These are phyloP conservation scores for Yamadazyma conglobata DNA, from an alignment of 1,139 yeast species.

Conservation along the genomic window DNA sequence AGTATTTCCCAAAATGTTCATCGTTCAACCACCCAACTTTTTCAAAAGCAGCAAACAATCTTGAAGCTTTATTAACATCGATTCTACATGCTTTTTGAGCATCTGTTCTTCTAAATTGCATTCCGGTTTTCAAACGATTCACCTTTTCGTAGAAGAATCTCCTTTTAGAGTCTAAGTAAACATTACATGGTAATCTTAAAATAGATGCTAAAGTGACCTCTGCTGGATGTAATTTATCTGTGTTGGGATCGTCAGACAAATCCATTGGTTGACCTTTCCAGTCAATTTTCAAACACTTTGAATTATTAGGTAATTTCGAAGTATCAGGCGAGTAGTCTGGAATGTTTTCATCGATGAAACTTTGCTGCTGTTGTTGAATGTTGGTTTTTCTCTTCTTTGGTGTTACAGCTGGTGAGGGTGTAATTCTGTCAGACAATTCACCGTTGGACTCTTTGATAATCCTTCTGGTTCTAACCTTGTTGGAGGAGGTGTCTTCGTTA, in stretches of 20 bases:
- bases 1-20: constrained; percentile 56
- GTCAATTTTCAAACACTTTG: constrained; percentile 77
- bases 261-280: constrained; percentile 99
- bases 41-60: constrained; percentile 89
- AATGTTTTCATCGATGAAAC: constrained; percentile 52
- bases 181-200: constrained; percentile 81
- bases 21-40: constrained; percentile 95
- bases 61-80: constrained; percentile 93
- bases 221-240: constrained; percentile 78
- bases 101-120: constrained; percentile 93
- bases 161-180: constrained; percentile 88
- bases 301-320: constrained; percentile 54
- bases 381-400: constrained; percentile 41
- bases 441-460: constrained; percentile 13
- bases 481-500: constrained; percentile 23
- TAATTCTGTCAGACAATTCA: constrained; percentile 12
- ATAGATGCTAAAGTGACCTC: constrained; percentile 85
- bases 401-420: constrained; percentile 17
- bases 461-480: constrained; percentile 56
- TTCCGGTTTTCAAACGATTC: constrained; percentile 63
- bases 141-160: constrained; percentile 88
- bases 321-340: constrained; percentile 79
- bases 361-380: constrained; percentile 32
- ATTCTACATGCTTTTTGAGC: constrained; percentile 97
- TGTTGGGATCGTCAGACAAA: constrained; percentile 70